A percentile compares a stretch with the other conserved stretches of the same genome.
Evolutionary conservation across 2,329 filamentous ascomycete genomes (phyloP).

Genomic region (Fusarium sambucinum): DNA sequence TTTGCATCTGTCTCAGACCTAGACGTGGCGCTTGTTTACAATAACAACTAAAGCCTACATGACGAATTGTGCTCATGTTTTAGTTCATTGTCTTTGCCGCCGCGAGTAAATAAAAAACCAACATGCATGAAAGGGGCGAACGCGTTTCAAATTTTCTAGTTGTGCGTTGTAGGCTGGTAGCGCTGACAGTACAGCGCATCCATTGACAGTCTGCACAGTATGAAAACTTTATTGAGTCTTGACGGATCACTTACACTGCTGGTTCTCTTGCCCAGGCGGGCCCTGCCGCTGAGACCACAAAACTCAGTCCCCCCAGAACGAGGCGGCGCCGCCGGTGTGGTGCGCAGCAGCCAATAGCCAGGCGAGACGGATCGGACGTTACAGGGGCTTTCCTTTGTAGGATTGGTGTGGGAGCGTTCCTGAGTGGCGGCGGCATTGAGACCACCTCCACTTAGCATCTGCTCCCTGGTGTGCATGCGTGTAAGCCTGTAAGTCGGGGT

Average conservation of each 20-base stretch:
- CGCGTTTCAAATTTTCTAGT: conserved; percentile 29
- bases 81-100: conserved; percentile 1
- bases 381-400: conserved; percentile 27
- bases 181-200: conserved; percentile 24
- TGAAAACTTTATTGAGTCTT: neutral
- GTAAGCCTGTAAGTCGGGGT: conserved; percentile 7
- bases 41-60: conserved; percentile 14
- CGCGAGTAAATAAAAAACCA: conserved; percentile 14
- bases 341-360: conserved; percentile 24
- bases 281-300: conserved; percentile 43
- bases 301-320: conserved; percentile 18
- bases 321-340: conserved; percentile 29
- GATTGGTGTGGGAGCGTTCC: conserved; percentile 33
- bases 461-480: conserved; percentile 1
- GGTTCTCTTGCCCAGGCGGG: conserved; percentile 41
- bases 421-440: conserved; percentile 41
- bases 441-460: conserved; percentile 29
- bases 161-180: conserved; percentile 31
- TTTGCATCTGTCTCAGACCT: conserved; percentile 25
- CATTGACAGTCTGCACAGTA: conserved; percentile 19
- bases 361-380: neutral
- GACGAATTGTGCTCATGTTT: conserved; percentile 26
- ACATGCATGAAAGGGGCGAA: conserved; percentile 20
- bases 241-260: conserved; percentile 14
- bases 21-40: conserved; percentile 18